Evolutionary conservation across 73 alveolate genomes (phyloP).

Genomic region (Paramecium octaurelia): DNA sequence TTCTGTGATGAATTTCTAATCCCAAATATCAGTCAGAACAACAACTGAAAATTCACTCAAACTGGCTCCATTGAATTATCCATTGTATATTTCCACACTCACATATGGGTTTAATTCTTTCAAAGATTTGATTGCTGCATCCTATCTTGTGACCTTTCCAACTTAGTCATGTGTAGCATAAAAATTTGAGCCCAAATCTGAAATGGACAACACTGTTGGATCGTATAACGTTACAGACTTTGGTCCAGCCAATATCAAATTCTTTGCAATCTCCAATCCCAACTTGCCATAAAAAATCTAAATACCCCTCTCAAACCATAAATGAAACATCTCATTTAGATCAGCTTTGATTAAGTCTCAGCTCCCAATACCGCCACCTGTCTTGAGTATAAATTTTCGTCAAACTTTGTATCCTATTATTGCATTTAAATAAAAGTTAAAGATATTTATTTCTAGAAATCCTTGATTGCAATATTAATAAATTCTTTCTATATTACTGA

Average conservation of each 20-base stretch:
- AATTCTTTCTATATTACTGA: conserved; percentile 19
- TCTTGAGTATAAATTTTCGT: conserved; percentile 64
- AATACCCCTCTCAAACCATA: conserved; percentile 59
- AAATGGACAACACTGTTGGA: conserved; percentile 64
- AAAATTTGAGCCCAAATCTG: conserved; percentile 96
- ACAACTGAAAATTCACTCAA: conserved; percentile 75
- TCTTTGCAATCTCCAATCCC: conserved; percentile 97
- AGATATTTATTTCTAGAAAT: background rate
- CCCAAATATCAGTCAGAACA: conserved; percentile 84
- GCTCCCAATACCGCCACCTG: conserved; percentile 64
- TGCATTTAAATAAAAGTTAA: background rate
- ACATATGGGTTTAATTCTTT: conserved; percentile 96
- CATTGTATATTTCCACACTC: conserved; percentile 77
- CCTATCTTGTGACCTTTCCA: conserved; percentile 87
- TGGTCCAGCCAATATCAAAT: conserved; percentile 97
- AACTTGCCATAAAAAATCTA: conserved; percentile 45
- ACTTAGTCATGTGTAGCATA: conserved; percentile 88
- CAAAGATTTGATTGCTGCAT: conserved; percentile 85
- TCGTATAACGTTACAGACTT: conserved; percentile 91
- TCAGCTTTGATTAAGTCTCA: conserved; percentile 51
- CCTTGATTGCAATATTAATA: background rate
- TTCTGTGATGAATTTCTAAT: conserved; percentile 71
- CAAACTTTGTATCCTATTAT: conserved; percentile 36
- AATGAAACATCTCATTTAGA: conserved; percentile 49
- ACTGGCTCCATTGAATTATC: conserved; percentile 57